Conservation (phyloP, 148 eudicot genomes). For the Vaccinium myrtillus region DNA sequence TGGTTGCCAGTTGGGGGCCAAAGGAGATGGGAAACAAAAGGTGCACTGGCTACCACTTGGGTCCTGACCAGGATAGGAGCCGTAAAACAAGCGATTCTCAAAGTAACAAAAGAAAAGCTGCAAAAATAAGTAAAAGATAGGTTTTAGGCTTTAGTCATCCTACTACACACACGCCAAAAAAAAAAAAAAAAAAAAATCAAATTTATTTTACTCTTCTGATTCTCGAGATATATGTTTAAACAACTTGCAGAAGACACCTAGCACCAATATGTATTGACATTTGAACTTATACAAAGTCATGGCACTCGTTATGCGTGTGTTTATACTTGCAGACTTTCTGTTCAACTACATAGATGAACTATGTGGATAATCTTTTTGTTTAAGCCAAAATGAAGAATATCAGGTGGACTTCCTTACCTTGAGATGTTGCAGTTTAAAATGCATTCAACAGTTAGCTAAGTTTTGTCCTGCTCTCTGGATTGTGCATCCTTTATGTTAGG, state of each 20-base stretch:
- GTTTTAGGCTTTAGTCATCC: background rate
- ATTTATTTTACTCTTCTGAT: background rate
- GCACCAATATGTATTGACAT: background rate
- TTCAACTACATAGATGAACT: background rate
- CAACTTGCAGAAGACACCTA: background rate
- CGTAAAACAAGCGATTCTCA: background rate
- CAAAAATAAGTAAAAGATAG: background rate
- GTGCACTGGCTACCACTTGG: background rate
- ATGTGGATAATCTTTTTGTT: background rate
- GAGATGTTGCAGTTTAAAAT: background rate
- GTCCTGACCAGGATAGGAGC: background rate
- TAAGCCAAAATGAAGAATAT: background rate
- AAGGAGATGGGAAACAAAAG: background rate
- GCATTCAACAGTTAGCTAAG: background rate
- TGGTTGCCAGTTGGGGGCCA: background rate
- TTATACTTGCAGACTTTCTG: background rate
- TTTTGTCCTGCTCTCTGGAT: background rate
- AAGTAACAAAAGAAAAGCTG: background rate
- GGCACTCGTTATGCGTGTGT: background rate
- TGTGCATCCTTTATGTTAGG: background rate
- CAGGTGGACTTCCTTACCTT: background rate
- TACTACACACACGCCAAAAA: background rate
- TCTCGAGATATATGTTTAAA: background rate
- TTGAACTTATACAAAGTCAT: background rate
- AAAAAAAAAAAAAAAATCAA: too few species aligned